A percentile compares a stretch with the other conserved stretches of the same genome.
phyloP scores from a whole-genome alignment of 2,329 filamentous ascomycete genomes.

The Talaromyces funiculosus region DNA sequence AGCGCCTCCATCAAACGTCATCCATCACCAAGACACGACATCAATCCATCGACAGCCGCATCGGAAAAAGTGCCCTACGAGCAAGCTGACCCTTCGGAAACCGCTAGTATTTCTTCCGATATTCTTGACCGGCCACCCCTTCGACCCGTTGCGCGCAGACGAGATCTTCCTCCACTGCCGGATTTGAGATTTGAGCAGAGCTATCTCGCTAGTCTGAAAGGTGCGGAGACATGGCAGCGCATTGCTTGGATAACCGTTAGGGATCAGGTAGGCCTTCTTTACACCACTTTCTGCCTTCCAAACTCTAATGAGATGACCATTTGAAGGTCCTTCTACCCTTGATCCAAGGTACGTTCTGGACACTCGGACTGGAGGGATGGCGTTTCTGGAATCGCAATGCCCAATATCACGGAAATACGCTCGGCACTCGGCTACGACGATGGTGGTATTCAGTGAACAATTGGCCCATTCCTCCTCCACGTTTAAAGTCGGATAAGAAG shows the following conservation, averaged over 20 bases:
- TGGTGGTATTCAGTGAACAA: conserved; percentile 98
- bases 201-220: conserved; percentile 82
- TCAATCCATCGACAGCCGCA: conserved; percentile 72
- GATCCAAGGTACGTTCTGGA: conserved; percentile 83
- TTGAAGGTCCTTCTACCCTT: conserved; percentile 74
- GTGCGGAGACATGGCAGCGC: conserved; percentile 71
- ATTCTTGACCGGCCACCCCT: conserved; percentile 39
- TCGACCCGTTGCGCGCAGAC: conserved; percentile 31
- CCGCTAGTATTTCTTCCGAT: conserved; percentile 43
- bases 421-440: conserved; percentile 70
- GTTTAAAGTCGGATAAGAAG: background rate
- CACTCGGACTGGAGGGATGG: conserved; percentile 79
- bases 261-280: conserved; percentile 59
- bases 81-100: conserved; percentile 36
- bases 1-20: conserved; percentile 68
- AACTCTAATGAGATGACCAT: background rate
- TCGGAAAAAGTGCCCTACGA: conserved; percentile 60
- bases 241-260: conserved; percentile 77
- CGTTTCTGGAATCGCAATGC: conserved; percentile 79
- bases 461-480: conserved; percentile 62
- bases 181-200: conserved; percentile 97
- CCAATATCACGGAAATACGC: conserved; percentile 66
- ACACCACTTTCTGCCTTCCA: background rate
- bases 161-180: conserved; percentile 62
- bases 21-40: conserved; percentile 67